Base-by-base conservation (phyloP, 2,329 filamentous ascomycete species). In the Penicillium decumbens region DNA sequence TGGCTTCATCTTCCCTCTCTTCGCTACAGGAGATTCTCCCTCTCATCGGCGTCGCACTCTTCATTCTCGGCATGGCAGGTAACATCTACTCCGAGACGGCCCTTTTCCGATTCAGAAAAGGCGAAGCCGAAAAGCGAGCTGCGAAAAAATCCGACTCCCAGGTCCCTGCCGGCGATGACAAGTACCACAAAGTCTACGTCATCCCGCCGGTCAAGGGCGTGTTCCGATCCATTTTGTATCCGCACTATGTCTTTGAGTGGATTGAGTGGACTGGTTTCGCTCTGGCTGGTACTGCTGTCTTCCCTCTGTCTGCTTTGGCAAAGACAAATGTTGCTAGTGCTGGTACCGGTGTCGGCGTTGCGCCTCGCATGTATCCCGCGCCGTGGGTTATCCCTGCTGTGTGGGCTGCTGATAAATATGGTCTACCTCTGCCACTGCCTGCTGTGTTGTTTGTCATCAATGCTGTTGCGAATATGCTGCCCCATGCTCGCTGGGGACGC, bases 171-270 rank as follows among this genome's bases (percentile, higher is more conserved):
- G 68, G 72, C 39, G 72, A 77, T 23, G 18, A 8, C 51, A 76
- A 76, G 13, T 83, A 88, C 53, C 80, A 87, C 40, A 95, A 93
- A 73, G 81, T 95, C 53, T 97, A 97, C 68, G 83, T 88, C 73
- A 81, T 98, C 45, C 93, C 74, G n/a, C 72, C 93, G 0, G 77
- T 88, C 64, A 85, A 85, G 43, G 90, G 91, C 0, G 72, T 95
- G 43, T 98, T 97, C 72, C 77, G 80, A 57, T 85, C 84, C 62
- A 81, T 95, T 65, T 78, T 97, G 51, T 95, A 86, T 69, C 90
- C 93, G 58, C 93, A 98, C 69, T 98, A 96, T 69, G 77, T 95
- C n/a, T 87, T 85, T 65, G 93, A 98, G 74, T 98, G 93, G 93
- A 68, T 95, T 45, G 93, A 98, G 77, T 98, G 93, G 93, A 70